Evolutionary conservation across 202 grass and related monocot genomes (phyloP).

Genomic region (Alloteropsis angusta): DNA sequence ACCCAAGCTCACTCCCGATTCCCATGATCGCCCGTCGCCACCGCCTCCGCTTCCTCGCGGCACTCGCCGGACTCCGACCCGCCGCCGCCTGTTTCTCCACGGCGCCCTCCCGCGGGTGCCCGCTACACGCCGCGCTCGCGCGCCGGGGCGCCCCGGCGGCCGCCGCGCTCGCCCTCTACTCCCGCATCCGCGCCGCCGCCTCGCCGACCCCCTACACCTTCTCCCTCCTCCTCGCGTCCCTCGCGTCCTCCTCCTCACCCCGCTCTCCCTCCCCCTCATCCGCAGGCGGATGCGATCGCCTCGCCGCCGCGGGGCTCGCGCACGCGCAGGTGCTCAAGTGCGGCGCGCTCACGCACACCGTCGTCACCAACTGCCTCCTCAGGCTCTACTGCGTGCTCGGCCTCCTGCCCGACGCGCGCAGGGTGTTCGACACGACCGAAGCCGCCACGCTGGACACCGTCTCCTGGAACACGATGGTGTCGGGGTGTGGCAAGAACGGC

Average conservation of each 20-base stretch:
- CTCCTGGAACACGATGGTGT: constrained; percentile 63
- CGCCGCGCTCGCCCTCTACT: constrained; percentile 30
- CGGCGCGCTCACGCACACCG: constrained; percentile 31
- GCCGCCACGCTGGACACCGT: constrained; percentile 15
- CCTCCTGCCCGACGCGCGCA: constrained; percentile 31
- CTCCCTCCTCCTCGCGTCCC: constrained; percentile 33
- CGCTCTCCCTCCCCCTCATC: neutral
- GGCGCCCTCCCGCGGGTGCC: constrained; percentile 11
- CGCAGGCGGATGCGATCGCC: neutral
- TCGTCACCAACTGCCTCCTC: constrained; percentile 47
- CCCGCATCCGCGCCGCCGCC: constrained; percentile 25
- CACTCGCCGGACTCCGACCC: neutral
- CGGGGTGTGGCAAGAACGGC: constrained; percentile 35
- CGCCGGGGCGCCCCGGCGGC: constrained; percentile 25
- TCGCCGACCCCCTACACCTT: constrained; percentile 46
- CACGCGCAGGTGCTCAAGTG: constrained; percentile 47
- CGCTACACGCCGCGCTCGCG: constrained; percentile 29
- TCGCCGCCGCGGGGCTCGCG: constrained; percentile 22
- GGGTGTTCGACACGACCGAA: constrained; percentile 20
- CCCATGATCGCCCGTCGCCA: neutral
- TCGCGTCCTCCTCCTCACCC: neutral
- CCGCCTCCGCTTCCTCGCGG: neutral
- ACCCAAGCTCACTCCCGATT: neutral
- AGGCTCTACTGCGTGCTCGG: constrained; percentile 37
- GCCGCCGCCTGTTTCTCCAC: constrained; percentile 5